Base-by-base conservation (phyloP, 768 basidiomycete species). In the Tulasnella sp. region DNA sequence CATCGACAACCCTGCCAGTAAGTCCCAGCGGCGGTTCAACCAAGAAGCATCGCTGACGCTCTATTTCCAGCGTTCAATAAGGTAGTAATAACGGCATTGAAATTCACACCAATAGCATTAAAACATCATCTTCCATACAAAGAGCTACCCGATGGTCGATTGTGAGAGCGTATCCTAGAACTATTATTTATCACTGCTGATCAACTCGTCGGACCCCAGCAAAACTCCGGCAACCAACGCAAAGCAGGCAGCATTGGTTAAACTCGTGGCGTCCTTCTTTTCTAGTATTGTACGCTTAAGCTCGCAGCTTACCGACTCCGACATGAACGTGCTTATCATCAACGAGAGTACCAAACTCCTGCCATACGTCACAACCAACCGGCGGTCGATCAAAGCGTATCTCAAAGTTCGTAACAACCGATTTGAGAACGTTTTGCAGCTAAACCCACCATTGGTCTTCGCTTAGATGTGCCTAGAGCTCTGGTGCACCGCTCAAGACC, bases 61-160 rank as follows among this genome's bases (percentile, higher is more conserved):
- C 30, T 26, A 34, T 41, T 8, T 58, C 1, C 61, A 95, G 93
- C 97, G n/a, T 98, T 94, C 74, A 86, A 85, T 75, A 96, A 97
- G 73, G 78, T 98, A 21, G 76, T 99, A 45, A 80, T 80, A 10
- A 95, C 94, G 0, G 74, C 92, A 1, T 76, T 99, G 26, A 83
- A 82, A 67, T 99, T 89, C 72, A 94, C 94, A 0, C 94, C 96
- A 1, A 78, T 97, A 42, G 78, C 97, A 7, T 78, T 99, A 17
- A 78, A 80, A 51, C 84, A 94, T 67, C 94, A 97, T 65, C 76
- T 88, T 34, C 94, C 95, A 0, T 91, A 83, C 74, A 95, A 92
- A 73, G 83, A 80, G 1, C 77, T 85, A 24, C 68, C 83, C 1
- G 83, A 83, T 65, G 96, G 94, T 54, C 88, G 86, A 78, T 85